These are phyloP conservation scores for Sporothrix variecibatus DNA, from an alignment of 2,329 filamentous ascomycete genomes.

Conservation along the genomic window DNA sequence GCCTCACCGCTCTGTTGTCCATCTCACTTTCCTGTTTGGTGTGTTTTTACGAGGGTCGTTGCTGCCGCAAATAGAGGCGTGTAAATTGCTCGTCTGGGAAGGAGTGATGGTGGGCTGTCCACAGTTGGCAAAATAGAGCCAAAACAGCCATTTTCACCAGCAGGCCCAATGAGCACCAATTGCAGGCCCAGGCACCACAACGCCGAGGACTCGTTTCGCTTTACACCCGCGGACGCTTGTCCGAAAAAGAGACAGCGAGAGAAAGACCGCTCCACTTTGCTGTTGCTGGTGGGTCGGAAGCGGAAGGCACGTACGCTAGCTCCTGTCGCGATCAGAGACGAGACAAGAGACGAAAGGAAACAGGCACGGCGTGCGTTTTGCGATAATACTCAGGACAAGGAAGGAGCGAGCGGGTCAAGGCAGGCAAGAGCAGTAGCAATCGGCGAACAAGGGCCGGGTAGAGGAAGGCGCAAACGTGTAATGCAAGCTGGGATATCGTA, in stretches of 20 bases:
- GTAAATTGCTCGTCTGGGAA: conserved; percentile 14
- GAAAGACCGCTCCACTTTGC: conserved; percentile 19
- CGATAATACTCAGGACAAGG: not conserved
- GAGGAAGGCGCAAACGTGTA: conserved; percentile 8
- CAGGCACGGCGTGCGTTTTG: not conserved
- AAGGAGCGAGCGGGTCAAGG: conserved; percentile 4
- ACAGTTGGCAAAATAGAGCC: not conserved
- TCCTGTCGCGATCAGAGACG: conserved; percentile 2
- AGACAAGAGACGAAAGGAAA: conserved; percentile 5
- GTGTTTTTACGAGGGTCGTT: conserved; percentile 1
- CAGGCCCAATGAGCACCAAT: conserved; percentile 5
- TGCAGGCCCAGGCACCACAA: conserved; percentile 13
- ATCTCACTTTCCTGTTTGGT: conserved; percentile 20
- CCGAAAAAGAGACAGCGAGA: conserved; percentile 19
- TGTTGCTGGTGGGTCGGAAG: conserved; percentile 23
- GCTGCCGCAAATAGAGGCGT: not conserved
- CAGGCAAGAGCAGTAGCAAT: not conserved
- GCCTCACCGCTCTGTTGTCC: conserved; percentile 20
- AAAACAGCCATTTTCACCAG: not conserved
- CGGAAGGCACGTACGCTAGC: conserved; percentile 17
- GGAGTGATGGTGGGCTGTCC: conserved; percentile 14
- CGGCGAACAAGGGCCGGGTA: not conserved
- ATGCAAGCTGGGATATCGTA: not conserved
- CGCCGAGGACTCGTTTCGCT: conserved; percentile 10
- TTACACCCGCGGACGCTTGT: conserved; percentile 1